Conservation (phyloP, 495 filamentous ascomycete genomes). For the Friedmanniomyces endolithicus region DNA sequence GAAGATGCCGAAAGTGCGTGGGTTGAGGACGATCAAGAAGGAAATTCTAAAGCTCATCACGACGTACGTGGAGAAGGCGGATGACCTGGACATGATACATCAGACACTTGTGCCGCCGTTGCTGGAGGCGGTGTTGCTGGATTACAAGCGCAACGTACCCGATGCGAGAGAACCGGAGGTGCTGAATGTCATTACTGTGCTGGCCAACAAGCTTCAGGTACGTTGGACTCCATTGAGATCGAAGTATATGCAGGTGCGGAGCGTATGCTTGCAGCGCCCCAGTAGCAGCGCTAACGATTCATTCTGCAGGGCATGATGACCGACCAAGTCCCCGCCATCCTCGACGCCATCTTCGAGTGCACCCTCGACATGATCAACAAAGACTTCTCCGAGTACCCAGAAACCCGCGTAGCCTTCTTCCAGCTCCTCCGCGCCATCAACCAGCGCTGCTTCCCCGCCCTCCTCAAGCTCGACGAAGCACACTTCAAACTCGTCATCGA, state of each 20-base stretch:
- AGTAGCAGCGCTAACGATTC: conserved; percentile 26
- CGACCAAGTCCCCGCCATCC: conserved; percentile 90
- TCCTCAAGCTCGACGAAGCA: conserved; percentile 82
- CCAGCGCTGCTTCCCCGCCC: conserved; percentile 81
- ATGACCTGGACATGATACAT: conserved; percentile 86
- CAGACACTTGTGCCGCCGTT: conserved; percentile 89
- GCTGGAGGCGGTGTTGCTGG: conserved; percentile 85
- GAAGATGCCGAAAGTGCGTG: conserved; percentile 90
- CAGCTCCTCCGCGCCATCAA: conserved; percentile 92
- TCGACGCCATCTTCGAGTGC: conserved; percentile 98
- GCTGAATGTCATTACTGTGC: conserved; percentile 91
- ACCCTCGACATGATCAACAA: conserved; percentile 99
- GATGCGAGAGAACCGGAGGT: conserved; percentile 95
- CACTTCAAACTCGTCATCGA: conserved; percentile 99
- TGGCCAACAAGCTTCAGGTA: conserved; percentile 92
- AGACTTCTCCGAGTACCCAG: conserved; percentile 97
- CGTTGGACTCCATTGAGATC: conserved; percentile 41
- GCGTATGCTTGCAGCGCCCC: no score
- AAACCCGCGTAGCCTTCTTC: conserved; percentile 97
- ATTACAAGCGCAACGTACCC: conserved; percentile 94
- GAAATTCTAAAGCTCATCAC: conserved; percentile 98
- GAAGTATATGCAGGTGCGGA: conserved; percentile 22
- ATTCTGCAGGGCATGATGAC: conserved; percentile 68
- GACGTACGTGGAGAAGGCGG: conserved; percentile 92
- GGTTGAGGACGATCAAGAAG: conserved; percentile 95